These are phyloP conservation scores for Sugiyamaella americana DNA, from an alignment of 805 yeast genomes.

Conservation along the genomic window DNA sequence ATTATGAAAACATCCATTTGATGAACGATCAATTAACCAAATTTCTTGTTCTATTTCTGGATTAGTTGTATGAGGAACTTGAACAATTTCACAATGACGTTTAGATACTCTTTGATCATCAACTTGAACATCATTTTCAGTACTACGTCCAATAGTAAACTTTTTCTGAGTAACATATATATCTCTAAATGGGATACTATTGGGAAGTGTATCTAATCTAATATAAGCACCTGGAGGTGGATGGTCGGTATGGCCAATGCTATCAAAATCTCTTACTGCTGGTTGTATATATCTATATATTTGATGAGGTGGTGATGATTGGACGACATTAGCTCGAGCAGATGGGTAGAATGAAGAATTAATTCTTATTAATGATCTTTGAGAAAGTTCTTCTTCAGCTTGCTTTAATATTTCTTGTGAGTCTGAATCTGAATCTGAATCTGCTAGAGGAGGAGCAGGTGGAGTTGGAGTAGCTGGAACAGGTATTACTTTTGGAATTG, in stretches of 20 bases:
- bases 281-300: not conserved
- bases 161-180: conserved; percentile 61
- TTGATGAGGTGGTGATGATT: not conserved
- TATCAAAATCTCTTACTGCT: conserved; percentile 4
- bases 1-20: conserved; percentile 74
- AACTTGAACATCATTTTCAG: conserved; percentile 46
- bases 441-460: not conserved
- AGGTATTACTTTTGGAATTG: too few species aligned
- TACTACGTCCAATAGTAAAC: conserved; percentile 68
- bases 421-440: conserved; percentile 17
- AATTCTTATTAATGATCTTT: conserved; percentile 6
- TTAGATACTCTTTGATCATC: conserved; percentile 77
- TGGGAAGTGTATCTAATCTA: conserved; percentile 46
- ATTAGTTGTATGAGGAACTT: not conserved
- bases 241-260: conserved; percentile 2
- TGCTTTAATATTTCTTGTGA: conserved; percentile 22
- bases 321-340: not conserved
- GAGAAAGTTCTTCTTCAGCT: conserved; percentile 21
- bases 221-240: conserved; percentile 49
- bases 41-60: conserved; percentile 49
- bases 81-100: conserved; percentile 68
- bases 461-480: too few species aligned
- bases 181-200: conserved; percentile 42
- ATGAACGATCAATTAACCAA: conserved; percentile 74
- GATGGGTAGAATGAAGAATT: not conserved